Percentiles rank a stretch among this genome's conserved stretches.
phyloP scores from a whole-genome alignment of 163 green algal species.

The Chloromonas sp. region DNA sequence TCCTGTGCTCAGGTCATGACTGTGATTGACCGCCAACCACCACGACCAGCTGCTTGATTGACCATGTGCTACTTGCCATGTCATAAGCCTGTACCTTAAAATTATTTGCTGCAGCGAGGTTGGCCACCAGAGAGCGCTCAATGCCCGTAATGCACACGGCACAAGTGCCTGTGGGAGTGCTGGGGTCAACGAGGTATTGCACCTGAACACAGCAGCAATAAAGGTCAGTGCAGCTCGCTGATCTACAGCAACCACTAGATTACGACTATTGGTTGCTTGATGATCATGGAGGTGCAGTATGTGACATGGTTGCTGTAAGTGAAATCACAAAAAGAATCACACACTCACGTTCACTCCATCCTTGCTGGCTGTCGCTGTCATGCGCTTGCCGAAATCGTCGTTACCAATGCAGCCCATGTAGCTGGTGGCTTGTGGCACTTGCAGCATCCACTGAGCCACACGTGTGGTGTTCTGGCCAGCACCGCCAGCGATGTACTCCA shows the following conservation, averaged over 20 bases:
- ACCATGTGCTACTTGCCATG: neutral
- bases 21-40: no score
- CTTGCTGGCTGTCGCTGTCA: conserved; percentile 60
- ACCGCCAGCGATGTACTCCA: conserved; percentile 96
- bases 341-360: conserved; percentile 83
- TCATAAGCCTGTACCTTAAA: conserved; percentile 75
- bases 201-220: conserved; percentile 47
- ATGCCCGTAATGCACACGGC: conserved; percentile 80
- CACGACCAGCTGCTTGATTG: no score
- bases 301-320: no score
- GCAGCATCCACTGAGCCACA: conserved; percentile 97
- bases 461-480: conserved; percentile 94
- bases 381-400: conserved; percentile 85
- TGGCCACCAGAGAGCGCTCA: conserved; percentile 93
- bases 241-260: no score
- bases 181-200: conserved; percentile 83
- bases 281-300: no score
- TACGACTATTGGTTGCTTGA: no score
- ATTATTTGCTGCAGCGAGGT: conserved; percentile 97
- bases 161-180: conserved; percentile 89
- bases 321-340: no score
- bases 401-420: conserved; percentile 97
- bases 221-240: neutral
- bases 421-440: conserved; percentile 69
- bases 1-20: no score